Evolutionary conservation across 2,329 filamentous ascomycete genomes (phyloP).

Genomic region (Atkinsonella hypoxylon): DNA sequence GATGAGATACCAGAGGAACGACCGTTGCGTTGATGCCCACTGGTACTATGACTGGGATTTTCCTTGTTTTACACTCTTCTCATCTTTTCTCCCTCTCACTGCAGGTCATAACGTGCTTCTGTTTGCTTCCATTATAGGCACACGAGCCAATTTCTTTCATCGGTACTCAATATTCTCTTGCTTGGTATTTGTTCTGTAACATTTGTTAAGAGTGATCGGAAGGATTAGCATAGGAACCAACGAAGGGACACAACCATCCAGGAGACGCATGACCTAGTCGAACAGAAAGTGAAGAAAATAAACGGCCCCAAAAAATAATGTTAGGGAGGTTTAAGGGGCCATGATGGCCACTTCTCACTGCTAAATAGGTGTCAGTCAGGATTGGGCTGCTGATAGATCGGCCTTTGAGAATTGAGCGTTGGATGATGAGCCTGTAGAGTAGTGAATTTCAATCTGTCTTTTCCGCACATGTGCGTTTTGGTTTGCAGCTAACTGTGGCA

Average conservation of each 20-base stretch:
- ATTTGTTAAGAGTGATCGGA: background rate
- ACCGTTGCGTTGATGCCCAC: background rate
- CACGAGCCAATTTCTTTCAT: background rate
- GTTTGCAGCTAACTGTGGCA: background rate
- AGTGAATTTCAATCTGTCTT: slow-evolving; percentile 2
- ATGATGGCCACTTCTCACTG: background rate
- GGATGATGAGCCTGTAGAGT: slow-evolving; percentile 6
- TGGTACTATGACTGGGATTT: background rate
- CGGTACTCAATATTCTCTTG: background rate
- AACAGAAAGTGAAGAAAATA: too few relatives aligned
- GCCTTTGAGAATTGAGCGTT: too few relatives aligned
- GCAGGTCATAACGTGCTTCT: background rate
- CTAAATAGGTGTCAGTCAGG: background rate
- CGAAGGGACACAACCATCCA: background rate
- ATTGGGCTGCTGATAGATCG: too few relatives aligned
- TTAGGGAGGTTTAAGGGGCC: too few relatives aligned
- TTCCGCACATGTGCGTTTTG: background rate
- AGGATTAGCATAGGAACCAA: background rate
- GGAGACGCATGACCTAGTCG: background rate
- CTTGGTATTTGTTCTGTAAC: background rate
- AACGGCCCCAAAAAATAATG: too few relatives aligned
- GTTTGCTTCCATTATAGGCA: background rate
- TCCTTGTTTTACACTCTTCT: background rate
- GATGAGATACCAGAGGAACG: background rate
- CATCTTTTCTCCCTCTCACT: background rate